Conservation (phyloP, 257 asterid species). For the Penstemon davidsonii region DNA sequence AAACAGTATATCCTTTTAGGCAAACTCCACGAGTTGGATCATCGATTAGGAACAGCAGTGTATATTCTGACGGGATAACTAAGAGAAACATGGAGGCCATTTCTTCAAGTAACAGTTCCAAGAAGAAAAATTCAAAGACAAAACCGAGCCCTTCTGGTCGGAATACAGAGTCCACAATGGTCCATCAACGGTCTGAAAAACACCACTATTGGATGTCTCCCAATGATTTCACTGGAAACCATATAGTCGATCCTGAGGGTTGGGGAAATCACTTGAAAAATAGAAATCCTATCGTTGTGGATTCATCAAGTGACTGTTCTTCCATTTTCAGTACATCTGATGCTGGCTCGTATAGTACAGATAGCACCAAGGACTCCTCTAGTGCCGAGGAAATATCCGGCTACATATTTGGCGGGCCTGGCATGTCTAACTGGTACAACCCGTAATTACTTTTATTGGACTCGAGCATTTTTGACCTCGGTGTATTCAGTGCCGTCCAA, state of each 20-base stretch:
- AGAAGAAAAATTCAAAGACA: slow-evolving; percentile 39
- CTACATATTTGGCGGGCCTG: slow-evolving; percentile 41
- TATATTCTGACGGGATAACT: slow-evolving; percentile 33
- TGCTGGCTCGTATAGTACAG: slow-evolving; percentile 59
- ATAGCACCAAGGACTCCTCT: slow-evolving; percentile 61
- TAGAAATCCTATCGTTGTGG: slow-evolving; percentile 30
- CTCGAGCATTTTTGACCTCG: background rate
- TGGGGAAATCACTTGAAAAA: slow-evolving; percentile 26
- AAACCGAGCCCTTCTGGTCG: slow-evolving; percentile 30
- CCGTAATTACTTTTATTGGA: slow-evolving; percentile 19
- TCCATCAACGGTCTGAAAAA: slow-evolving; percentile 31
- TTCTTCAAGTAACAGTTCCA: slow-evolving; percentile 36
- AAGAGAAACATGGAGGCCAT: slow-evolving; percentile 41
- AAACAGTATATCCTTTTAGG: slow-evolving; percentile 27
- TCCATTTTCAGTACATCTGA: slow-evolving; percentile 57
- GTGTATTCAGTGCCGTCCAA: slow-evolving; percentile 12
- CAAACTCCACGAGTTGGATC: slow-evolving; percentile 35
- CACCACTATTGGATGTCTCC: slow-evolving; percentile 33
- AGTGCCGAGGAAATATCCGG: slow-evolving; percentile 57
- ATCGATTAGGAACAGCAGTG: slow-evolving; percentile 20
- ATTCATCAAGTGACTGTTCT: slow-evolving; percentile 53
- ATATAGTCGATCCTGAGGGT: slow-evolving; percentile 24
- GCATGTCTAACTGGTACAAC: slow-evolving; percentile 34
- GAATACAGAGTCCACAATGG: slow-evolving; percentile 19
- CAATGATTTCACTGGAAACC: slow-evolving; percentile 33